Evolutionary conservation across 441 rosid genomes (phyloP), one percentile per base, ranked within the genome.

Genomic region (Gossypium laxum): DNA sequence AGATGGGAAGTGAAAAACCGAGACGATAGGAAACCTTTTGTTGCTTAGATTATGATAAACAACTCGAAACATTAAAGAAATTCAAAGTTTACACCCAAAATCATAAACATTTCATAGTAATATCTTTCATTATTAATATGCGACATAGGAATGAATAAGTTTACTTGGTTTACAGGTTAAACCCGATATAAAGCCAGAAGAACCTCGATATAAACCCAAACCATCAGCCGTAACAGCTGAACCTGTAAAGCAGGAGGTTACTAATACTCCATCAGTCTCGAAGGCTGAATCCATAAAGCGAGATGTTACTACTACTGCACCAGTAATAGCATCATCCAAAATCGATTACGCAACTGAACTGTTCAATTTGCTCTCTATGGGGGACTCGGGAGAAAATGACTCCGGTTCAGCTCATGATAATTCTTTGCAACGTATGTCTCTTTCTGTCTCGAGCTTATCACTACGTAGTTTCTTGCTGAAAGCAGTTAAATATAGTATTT

Each of bases 271-370:
- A 74, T 74, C 64, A 28, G 68, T 28, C 34, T 7, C 81, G 11
- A 70, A 73, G 67, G 73, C 69, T 57, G 74, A 30, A 30, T 30
- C 38, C 38, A 61, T 22, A 18, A 81, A 74, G 52, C 63, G 70
- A 73, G 81, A 72, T 15, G 70, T 74, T 28, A 70, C 17, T 63
- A 50, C 55, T 38, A 19, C 74, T 55, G 47, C 82, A 73, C 73
- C 62, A 21, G 70, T 24, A 14, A 11, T 30, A 5, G 38, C 68
- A 45, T 84, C 80, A 24, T 64, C 74, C 41, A 85, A 85, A 80
- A 82, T 87, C 58, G 89, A 87, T 74, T 86, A 88, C 73, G 88
- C 86, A 15, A 83, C 89, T 4, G 86, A 87, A 61, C 93, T 87
- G 71, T 85, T 86, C 75, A 82, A 83, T 67, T 63, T 86, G 84